Conservation (phyloP, 148 eudicot species). For the Linanthus parryae region DNA sequence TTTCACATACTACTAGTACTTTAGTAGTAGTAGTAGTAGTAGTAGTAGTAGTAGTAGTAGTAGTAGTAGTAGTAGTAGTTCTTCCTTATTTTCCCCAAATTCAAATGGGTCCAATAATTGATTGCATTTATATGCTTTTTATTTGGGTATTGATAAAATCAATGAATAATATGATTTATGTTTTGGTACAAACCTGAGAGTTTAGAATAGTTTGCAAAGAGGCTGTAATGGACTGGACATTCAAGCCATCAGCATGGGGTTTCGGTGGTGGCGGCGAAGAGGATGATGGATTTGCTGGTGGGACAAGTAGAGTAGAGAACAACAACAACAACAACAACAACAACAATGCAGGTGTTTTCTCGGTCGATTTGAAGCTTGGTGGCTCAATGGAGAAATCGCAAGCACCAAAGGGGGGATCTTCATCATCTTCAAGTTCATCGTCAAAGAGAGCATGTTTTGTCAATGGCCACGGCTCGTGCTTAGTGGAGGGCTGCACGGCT, state of each 20-base stretch:
- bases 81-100: too few species aligned
- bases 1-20: too few species aligned
- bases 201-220: too few species aligned
- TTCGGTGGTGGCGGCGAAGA: constrained; percentile 10
- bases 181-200: not conserved
- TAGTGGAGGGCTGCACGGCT: constrained; percentile 28
- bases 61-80: too few species aligned
- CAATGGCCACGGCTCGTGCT: constrained; percentile 12
- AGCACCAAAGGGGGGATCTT: too few species aligned
- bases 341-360: constrained; percentile 17
- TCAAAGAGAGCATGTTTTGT: constrained; percentile 12
- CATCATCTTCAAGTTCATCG: constrained; percentile 20
- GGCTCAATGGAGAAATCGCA: constrained; percentile 16
- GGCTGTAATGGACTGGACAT: constrained; percentile 32
- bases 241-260: constrained; percentile 25
- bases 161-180: too few species aligned
- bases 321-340: too few species aligned
- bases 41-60: too few species aligned
- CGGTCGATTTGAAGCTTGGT: constrained; percentile 13
- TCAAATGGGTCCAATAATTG: too few species aligned
- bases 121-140: too few species aligned
- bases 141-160: too few species aligned
- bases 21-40: too few species aligned
- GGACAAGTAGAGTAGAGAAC: constrained; percentile 8
- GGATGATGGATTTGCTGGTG: constrained; percentile 5